A percentile compares a stretch with the other conserved stretches of the same genome.
Evolutionary conservation across 169 alveolate genomes (phyloP).

Genomic region (Cytauxzoon felis): DNA sequence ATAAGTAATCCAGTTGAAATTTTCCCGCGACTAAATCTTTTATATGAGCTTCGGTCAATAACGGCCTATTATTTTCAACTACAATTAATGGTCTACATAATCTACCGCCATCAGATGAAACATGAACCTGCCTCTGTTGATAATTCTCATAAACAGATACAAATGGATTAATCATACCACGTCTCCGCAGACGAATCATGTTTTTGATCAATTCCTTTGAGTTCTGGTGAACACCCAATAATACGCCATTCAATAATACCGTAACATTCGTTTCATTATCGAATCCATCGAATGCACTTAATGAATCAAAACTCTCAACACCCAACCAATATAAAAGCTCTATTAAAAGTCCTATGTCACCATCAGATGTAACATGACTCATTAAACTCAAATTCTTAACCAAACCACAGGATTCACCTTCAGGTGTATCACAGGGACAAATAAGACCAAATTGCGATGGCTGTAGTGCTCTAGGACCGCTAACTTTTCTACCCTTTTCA

Average conservation of each 20-base stretch:
- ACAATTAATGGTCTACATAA: conserved; percentile 95
- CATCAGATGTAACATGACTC: conserved; percentile 98
- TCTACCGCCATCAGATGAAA: conserved; percentile 99
- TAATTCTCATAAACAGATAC: conserved; percentile 92
- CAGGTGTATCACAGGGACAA: conserved; percentile 99
- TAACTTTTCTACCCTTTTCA: conserved; percentile 89
- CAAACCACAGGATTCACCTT: conserved; percentile 99
- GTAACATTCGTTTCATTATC: conserved; percentile 56
- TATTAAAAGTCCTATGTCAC: conserved; percentile 72
- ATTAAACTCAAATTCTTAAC: conserved; percentile 95
- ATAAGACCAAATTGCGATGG: conserved; percentile 99
- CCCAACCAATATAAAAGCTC: conserved; percentile 74
- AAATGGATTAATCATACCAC: conserved; percentile 94
- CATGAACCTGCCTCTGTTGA: conserved; percentile 86
- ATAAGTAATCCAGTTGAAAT: conserved; percentile 66
- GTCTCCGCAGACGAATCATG: conserved; percentile 89
- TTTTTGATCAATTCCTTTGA: conserved; percentile 85
- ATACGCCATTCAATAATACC: conserved; percentile 91
- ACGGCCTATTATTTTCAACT: conserved; percentile 90
- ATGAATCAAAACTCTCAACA: conserved; percentile 73
- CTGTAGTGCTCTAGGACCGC: conserved; percentile 98
- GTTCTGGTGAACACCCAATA: conserved; percentile 88
- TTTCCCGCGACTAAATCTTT: conserved; percentile 57
- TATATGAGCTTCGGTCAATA: conserved; percentile 51
- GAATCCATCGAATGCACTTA: conserved; percentile 70